Conservation (phyloP, 2,329 filamentous ascomycete genomes). For the Botrytis byssoidea region DNA sequence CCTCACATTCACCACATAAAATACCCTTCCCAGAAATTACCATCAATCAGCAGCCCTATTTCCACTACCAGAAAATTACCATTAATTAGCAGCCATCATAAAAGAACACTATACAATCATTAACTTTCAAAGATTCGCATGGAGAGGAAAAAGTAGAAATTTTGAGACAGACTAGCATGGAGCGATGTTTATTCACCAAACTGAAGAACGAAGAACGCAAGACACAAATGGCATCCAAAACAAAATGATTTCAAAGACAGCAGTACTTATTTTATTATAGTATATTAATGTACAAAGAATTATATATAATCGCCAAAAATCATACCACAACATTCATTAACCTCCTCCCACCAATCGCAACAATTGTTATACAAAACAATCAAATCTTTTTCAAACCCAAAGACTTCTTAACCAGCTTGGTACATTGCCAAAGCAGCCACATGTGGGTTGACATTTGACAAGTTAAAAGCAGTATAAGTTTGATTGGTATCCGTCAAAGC, state of each 20-base stretch:
- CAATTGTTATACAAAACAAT: background rate
- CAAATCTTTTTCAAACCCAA: background rate
- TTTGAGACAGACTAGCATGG: too few species aligned
- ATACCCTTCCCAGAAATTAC: too few species aligned
- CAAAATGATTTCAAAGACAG: background rate
- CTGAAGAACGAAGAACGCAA: too few species aligned
- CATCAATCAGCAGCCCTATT: too few species aligned
- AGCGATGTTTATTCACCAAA: too few species aligned
- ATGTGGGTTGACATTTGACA: constrained; percentile 71
- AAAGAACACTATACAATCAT: too few species aligned
- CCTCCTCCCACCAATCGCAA: background rate
- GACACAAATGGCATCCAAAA: background rate
- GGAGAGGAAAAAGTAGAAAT: too few species aligned
- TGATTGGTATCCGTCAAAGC: constrained; percentile 68
- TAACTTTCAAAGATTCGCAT: too few species aligned
- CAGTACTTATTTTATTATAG: background rate
- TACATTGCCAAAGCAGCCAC: constrained; percentile 73
- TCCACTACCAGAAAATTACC: too few species aligned
- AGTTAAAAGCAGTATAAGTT: constrained; percentile 73
- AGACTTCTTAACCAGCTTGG: constrained; percentile 63
- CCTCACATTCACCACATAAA: background rate
- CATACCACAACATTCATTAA: constrained; percentile 10
- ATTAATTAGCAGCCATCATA: too few species aligned
- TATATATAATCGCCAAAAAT: background rate
- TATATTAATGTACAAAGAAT: background rate